phyloP scores from a whole-genome alignment of 2,329 filamentous ascomycete genomes.

The Diaporthe capsici region DNA sequence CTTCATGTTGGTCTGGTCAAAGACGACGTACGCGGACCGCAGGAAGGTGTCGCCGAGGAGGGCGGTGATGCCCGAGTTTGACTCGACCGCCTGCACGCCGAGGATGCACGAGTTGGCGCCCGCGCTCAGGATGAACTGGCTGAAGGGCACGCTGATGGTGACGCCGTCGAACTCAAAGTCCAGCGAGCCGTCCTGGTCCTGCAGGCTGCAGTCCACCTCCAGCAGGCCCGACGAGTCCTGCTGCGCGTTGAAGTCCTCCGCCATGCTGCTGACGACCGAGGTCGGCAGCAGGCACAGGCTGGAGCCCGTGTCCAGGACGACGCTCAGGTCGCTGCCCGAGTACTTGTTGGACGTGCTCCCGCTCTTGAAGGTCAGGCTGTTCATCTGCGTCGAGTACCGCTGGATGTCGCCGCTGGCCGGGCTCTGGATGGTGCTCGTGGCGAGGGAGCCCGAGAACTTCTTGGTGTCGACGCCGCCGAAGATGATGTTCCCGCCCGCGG shows the following conservation, averaged over 20 bases:
- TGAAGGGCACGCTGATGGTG: constrained; percentile 55
- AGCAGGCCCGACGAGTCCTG: constrained; percentile 57
- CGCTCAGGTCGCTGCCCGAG: constrained; percentile 54
- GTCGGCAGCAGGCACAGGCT: constrained; percentile 77
- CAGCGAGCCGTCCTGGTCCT: constrained; percentile 50
- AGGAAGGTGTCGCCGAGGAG: constrained; percentile 52
- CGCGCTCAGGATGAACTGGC: constrained; percentile 52
- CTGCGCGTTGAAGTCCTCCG: constrained; percentile 60
- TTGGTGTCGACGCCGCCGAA: constrained; percentile 63
- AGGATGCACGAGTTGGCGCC: constrained; percentile 41
- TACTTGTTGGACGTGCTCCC: constrained; percentile 47
- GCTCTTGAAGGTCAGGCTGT: constrained; percentile 53
- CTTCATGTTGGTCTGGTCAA: constrained; percentile 51
- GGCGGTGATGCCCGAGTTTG: constrained; percentile 42
- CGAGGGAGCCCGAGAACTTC: constrained; percentile 57
- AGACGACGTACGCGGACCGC: constrained; percentile 51
- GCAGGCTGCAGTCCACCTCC: constrained; percentile 57
- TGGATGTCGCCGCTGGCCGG: constrained; percentile 47
- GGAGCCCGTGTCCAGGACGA: constrained; percentile 76
- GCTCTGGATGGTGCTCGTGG: constrained; percentile 48
- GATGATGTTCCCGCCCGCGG: constrained; percentile 51
- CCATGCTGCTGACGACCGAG: constrained; percentile 62
- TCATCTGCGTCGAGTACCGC: constrained; percentile 60
- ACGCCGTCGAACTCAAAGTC: constrained; percentile 56
- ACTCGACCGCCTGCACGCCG: constrained; percentile 44